A percentile compares a stretch with the other conserved stretches of the same genome.
Conservation (phyloP, 352 stramenopile genomes). For the Halophytophthora batemanensis region DNA sequence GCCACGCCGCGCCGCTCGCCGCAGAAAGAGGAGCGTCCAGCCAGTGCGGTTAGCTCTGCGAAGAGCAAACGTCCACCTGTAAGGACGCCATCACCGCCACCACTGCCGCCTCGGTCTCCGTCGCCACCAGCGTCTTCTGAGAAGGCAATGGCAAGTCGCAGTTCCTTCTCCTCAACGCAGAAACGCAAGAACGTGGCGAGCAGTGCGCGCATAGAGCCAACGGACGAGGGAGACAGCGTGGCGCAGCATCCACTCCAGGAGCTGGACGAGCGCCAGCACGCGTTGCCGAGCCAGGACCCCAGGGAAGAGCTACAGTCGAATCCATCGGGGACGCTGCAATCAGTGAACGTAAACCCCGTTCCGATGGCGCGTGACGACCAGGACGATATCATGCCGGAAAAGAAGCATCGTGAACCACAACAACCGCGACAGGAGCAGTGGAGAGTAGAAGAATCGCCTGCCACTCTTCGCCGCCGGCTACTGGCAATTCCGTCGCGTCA, state of each 20-base stretch:
- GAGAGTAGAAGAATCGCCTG: constrained; percentile 1
- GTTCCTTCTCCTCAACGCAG: background rate
- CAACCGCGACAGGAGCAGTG: background rate
- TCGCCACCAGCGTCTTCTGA: constrained; percentile 14
- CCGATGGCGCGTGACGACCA: constrained; percentile 40
- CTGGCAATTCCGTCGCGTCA: constrained; percentile 15
- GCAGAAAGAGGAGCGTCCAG: constrained; percentile 10
- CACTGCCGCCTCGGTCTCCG: no score
- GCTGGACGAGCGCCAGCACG: no score
- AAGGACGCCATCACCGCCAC: constrained; percentile 9
- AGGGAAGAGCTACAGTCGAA: no score
- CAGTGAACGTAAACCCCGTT: no score
- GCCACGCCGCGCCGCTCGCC: constrained; percentile 16
- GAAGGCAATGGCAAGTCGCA: constrained; percentile 10
- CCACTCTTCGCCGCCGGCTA: constrained; percentile 12
- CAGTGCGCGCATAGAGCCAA: background rate
- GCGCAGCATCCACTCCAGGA: no score
- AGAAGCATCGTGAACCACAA: background rate
- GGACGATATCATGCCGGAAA: constrained; percentile 62
- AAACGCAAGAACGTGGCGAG: constrained; percentile 5
- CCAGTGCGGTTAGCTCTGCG: background rate
- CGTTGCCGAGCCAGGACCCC: no score
- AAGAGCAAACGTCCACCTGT: constrained; percentile 5
- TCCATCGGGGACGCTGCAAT: no score
- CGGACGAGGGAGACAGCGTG: background rate